These are phyloP conservation scores for Crithidia thermophila DNA, from an alignment of 208 protist species.

Conservation along the genomic window DNA sequence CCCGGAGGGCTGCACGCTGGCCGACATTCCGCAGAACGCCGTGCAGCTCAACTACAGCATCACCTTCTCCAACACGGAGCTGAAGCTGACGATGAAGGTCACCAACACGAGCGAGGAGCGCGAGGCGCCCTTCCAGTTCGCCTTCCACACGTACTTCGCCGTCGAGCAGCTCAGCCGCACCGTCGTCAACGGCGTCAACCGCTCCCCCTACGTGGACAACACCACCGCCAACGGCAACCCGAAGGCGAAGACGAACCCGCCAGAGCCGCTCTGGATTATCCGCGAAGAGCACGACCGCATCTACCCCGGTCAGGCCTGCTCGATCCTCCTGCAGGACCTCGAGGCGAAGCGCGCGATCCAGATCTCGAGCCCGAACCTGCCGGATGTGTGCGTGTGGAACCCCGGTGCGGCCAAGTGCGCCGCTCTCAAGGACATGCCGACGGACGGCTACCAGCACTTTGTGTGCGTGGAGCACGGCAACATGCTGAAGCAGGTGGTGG, in stretches of 20 bases:
- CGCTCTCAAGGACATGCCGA: constrained; percentile 73
- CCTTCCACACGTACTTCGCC: constrained; percentile 91
- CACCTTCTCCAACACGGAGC: constrained; percentile 55
- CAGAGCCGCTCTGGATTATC: constrained; percentile 39
- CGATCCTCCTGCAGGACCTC: constrained; percentile 52
- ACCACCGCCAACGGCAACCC: constrained; percentile 36
- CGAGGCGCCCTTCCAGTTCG: constrained; percentile 64
- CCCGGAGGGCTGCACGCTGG: constrained; percentile 23
- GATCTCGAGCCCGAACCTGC: constrained; percentile 57
- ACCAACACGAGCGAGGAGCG: constrained; percentile 51
- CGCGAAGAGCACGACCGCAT: constrained; percentile 79
- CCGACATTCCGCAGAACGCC: constrained; percentile 32
- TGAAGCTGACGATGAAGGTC: constrained; percentile 71
- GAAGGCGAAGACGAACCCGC: constrained; percentile 38
- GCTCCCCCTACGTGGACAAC: constrained; percentile 74
- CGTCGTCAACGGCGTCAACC: constrained; percentile 71
- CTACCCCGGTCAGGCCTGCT: constrained; percentile 57
- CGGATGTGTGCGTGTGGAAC: constrained; percentile 90
- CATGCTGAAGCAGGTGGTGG: constrained; percentile 62
- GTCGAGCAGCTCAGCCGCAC: constrained; percentile 57
- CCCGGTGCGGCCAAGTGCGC: constrained; percentile 75
- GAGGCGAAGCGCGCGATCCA: constrained; percentile 30
- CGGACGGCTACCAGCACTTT: constrained; percentile 80
- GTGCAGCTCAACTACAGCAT: constrained; percentile 67
- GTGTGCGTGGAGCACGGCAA: constrained; percentile 88